Conservation (phyloP, 768 basidiomycete genomes). For the Coprinopsis sp. region DNA sequence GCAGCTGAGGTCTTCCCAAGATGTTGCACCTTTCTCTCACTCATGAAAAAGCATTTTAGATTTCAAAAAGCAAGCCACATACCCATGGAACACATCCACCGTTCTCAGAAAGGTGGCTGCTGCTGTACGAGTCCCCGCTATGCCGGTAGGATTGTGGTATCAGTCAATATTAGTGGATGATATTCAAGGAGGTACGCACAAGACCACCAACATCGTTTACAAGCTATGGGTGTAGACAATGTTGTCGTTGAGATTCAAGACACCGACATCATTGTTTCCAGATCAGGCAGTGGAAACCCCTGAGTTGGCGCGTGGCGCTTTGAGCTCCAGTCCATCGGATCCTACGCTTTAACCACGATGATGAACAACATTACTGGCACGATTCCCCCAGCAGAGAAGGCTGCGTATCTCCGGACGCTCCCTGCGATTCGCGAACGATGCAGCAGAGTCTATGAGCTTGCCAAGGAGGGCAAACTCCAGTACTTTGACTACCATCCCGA, state of each 20-base stretch:
- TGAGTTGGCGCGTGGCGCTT: no score
- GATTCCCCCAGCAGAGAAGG: slow-evolving; percentile 34
- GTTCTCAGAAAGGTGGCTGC: no score
- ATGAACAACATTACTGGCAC: slow-evolving; percentile 29
- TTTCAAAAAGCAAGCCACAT: neutral
- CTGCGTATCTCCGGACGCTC: slow-evolving; percentile 75
- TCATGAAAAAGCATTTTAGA: neutral
- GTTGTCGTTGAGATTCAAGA: no score
- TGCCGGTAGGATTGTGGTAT: no score
- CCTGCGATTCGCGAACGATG: slow-evolving; percentile 91
- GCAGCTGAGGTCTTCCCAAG: neutral
- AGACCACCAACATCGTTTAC: no score
- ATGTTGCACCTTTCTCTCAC: neutral
- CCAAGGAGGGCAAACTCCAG: slow-evolving; percentile 65
- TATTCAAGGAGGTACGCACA: no score
- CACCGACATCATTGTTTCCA: neutral
- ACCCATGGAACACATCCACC: neutral
- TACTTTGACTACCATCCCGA: slow-evolving; percentile 86
- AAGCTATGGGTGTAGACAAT: no score
- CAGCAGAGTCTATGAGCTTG: slow-evolving; percentile 70
- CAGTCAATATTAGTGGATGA: no score
- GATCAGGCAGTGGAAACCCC: neutral
- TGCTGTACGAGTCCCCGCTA: neutral
- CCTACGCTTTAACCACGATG: neutral
- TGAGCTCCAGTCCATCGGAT: no score